Base-by-base conservation (phyloP, 805 yeast genomes). In the Yarrowia sp. region DNA sequence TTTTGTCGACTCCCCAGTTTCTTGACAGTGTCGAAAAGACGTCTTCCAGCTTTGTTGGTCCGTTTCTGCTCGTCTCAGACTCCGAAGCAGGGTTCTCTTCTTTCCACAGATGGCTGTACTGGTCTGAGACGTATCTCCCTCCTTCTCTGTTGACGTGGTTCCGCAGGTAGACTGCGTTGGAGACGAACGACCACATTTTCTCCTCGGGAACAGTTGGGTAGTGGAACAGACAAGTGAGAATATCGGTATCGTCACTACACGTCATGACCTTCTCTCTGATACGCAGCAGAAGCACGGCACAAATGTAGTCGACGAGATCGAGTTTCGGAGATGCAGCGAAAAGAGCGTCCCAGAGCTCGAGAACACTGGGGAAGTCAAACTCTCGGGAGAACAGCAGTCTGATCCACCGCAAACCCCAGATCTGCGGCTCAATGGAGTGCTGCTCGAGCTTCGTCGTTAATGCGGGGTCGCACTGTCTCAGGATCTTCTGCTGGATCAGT, bases 351-450 rank as follows among this genome's bases (percentile, higher is more conserved):
- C 77, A 74, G 18, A 74, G 58, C 12, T 29, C 41, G 38, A 74
- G 63, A 44, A 66, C 61, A n/a, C 62, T 62, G 19, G 63, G 46
- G 49, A 73, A 71, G 10, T 64, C 66, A 62, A 74, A 74, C 64
- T 74, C 77, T 14, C 77, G 64, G 8, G 74, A 69, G 46, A 74
- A 73, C 42, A 74, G 62, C 38, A 74, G 64, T 13, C 77, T 63
- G 29, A 74, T 66, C 76, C 76, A 74, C 22, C 75, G 66, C 6
- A 73, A 67, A 3, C 73, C 76, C 76, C 76, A 73, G 21, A 73
- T 67, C 63, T 73, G 76, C 1, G 76, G 75, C 63, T 73, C 76
- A 14, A 73, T 68, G 4, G 64, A 67, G 25, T 68, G 62, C 13
- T 58, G 58, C 16, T 60, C 60, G 19, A 73, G 63, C 44, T 66